A percentile compares a stretch with the other conserved stretches of the same genome.
These are phyloP conservation scores for Leccinum arenicola DNA, from an alignment of 768 basidiomycete genomes.

Conservation along the genomic window DNA sequence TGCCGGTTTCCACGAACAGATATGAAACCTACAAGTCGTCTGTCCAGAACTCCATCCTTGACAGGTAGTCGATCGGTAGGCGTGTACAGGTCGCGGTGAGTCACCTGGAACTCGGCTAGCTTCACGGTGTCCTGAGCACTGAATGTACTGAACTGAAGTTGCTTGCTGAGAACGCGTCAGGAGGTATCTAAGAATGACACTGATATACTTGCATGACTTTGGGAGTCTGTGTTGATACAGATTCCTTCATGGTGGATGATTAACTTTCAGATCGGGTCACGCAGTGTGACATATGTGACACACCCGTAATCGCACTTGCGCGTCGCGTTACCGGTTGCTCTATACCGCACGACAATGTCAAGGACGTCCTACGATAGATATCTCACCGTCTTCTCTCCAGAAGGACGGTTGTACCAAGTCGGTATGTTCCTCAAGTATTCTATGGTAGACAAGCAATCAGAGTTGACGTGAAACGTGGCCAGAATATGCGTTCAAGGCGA, in stretches of 20 bases:
- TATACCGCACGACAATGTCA: constrained; percentile 67
- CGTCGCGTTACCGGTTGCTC: constrained; percentile 50
- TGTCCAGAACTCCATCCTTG: constrained; percentile 89
- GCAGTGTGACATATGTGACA: constrained; percentile 32
- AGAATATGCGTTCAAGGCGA: constrained; percentile 99
- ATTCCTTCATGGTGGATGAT: constrained; percentile 60
- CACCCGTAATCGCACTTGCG: constrained; percentile 42
- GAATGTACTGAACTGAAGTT: constrained; percentile 92
- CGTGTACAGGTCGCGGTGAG: constrained; percentile 88
- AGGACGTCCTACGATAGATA: constrained; percentile 95
- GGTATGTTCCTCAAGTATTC: constrained; percentile 49
- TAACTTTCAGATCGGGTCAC: constrained; percentile 1
- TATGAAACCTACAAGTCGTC: constrained; percentile 66
- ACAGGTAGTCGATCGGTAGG: constrained; percentile 80
- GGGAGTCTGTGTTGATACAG: constrained; percentile 73
- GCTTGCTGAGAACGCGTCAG: constrained; percentile 59
- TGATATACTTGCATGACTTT: constrained; percentile 68
- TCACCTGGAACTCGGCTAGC: constrained; percentile 95
- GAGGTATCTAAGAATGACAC: background rate
- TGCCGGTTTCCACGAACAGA: background rate
- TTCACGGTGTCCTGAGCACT: constrained; percentile 94
- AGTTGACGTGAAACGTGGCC: constrained; percentile 13
- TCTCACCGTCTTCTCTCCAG: constrained; percentile 95
- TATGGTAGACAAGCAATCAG: background rate
- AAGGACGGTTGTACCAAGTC: constrained; percentile 98